Conservation (phyloP, 371 early-diverging fungal species). For the Dichotomocladium elegans region DNA sequence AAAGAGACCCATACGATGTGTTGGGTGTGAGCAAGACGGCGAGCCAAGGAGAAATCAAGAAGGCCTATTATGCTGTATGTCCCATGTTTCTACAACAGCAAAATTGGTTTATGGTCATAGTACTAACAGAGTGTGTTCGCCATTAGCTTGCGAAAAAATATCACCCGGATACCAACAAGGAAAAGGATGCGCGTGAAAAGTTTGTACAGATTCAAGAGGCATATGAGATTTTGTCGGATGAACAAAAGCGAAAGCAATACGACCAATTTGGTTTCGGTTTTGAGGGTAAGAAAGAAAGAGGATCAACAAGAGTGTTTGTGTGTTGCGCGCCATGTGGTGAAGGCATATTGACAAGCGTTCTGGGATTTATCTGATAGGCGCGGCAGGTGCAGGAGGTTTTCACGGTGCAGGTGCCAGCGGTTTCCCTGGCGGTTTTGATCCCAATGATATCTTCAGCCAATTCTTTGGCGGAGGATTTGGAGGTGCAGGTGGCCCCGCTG, state of each 20-base stretch:
- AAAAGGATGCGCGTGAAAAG: conserved; percentile 85
- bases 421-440: conserved; percentile 60
- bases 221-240: conserved; percentile 92
- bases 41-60: conserved; percentile 84
- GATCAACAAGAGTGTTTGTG: neutral
- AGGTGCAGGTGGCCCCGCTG: conserved; percentile 39
- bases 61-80: conserved; percentile 84
- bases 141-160: conserved; percentile 85
- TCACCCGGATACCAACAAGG: conserved; percentile 96
- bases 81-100: neutral
- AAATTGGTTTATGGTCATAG: neutral
- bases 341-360: too few relatives aligned
- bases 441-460: conserved; percentile 65
- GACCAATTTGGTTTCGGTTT: conserved; percentile 85
- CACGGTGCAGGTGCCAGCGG: conserved; percentile 60
- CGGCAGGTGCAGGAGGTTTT: conserved; percentile 31
- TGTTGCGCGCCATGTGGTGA: too few relatives aligned
- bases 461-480: conserved; percentile 63
- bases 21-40: conserved; percentile 80
- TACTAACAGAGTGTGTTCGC: neutral
- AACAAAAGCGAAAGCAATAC: conserved; percentile 82
- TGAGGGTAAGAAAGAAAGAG: conserved; percentile 28
- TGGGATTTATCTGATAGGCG: neutral
- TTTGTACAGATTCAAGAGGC: conserved; percentile 95
- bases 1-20: conserved; percentile 78